Percentiles rank a stretch among this genome's conserved stretches.
Conservation (phyloP, 805 yeast species). For the Yamadazyma philogaea region DNA sequence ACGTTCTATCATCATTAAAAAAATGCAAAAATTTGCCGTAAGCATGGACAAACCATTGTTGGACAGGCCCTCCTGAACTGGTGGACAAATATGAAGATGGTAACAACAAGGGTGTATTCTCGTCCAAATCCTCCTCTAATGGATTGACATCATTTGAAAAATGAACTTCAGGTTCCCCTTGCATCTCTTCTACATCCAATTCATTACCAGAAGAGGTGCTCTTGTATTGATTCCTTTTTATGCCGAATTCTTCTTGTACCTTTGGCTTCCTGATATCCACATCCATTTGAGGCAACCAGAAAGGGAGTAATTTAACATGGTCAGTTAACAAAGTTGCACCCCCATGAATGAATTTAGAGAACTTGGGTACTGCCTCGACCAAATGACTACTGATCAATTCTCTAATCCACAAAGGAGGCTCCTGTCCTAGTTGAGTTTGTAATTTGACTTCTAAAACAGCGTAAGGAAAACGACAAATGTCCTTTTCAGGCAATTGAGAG, state of each 20-base stretch:
- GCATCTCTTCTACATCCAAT: conserved; percentile 64
- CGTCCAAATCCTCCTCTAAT: conserved; percentile 50
- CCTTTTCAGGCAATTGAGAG: conserved; percentile 75
- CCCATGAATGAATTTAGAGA: conserved; percentile 96
- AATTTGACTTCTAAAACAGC: conserved; percentile 96
- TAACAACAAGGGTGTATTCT: conserved; percentile 40
- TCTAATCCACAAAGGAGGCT: conserved; percentile 97
- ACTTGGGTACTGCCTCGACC: conserved; percentile 97
- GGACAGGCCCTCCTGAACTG: conserved; percentile 28
- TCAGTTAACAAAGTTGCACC: conserved; percentile 89
- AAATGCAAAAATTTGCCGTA: conserved; percentile 38
- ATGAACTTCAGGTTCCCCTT: conserved; percentile 28
- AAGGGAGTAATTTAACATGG: conserved; percentile 80
- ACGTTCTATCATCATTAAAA: conserved; percentile 45
- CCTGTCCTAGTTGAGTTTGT: conserved; percentile 98
- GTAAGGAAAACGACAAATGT: conserved; percentile 91
- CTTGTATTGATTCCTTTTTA: conserved; percentile 42
- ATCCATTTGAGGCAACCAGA: conserved; percentile 97
- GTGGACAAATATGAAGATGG: conserved; percentile 32
- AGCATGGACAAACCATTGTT: conserved; percentile 28
- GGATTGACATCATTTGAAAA: conserved; percentile 46
- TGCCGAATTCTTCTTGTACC: conserved; percentile 56
- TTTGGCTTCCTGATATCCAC: conserved; percentile 91
- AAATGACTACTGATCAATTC: conserved; percentile 87
- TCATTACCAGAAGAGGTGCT: conserved; percentile 51